Base-by-base conservation (phyloP, 345 rosid genomes). In the Murraya paniculata region DNA sequence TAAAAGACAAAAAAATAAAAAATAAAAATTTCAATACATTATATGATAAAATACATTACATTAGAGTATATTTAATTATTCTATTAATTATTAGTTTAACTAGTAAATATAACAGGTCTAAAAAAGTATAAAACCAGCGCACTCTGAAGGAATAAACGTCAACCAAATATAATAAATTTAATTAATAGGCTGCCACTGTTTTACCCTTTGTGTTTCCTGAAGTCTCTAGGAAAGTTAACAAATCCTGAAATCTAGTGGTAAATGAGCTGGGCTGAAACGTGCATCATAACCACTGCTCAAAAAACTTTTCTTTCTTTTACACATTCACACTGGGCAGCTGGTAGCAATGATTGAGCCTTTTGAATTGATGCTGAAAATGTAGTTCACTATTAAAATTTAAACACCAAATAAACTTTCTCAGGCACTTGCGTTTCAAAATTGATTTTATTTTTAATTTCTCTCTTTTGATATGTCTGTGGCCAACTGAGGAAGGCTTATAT, bases 401-500 rank as follows among this genome's bases (percentile, higher is more conserved):
- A 30, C 55, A 77, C 65, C 28, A 77, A 69, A 21, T 4, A 16
- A 33, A 11, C 64, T 31, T 50, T 18, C 19, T 28, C 30, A 9
- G 5, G 55, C 55, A 68, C 22, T 76, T 81, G 60, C 79, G 79
- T 81, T 64, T 77, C 84, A 72, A 81, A 81, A 58, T 81, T 77
- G 71, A 56, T 55, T n/a, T 10, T 35, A 22, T 64, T 72, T 9
- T 6, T 6, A 53, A 48, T 13, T 6, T 64, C 41, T 9, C 36
- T 30, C n/a, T 60, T 7, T 25, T 0, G 33, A 59, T 35, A 9
- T 36, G 31, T n/a, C 10, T 67, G 56, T 70, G 25, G 14, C 35
- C 35, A 71, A 78, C 87, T 60, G 80, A 82, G 87, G 87, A 53
- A 82, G 87, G 87, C 45, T 82, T 74, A 85, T 77, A 77, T 36